Evolutionary conservation across 1,284 basidiomycete species (phyloP), one percentile per base, ranked within the genome.

Genomic region (Papiliotrema terrestris): DNA sequence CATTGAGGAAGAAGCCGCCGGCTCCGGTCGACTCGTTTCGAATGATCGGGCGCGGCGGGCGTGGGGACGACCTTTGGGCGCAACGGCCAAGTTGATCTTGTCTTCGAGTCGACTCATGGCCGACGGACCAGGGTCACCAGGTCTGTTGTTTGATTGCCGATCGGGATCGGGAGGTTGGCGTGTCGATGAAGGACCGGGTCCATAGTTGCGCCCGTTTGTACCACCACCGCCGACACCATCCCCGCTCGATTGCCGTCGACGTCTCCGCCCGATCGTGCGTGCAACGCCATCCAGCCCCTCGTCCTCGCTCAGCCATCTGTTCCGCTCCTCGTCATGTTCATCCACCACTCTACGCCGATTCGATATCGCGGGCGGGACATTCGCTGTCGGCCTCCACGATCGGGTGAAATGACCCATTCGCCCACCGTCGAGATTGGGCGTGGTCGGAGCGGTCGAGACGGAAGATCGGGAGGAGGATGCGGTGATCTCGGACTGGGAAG

Each of bases 261-360:
- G 49, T 47, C 54, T 37, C 20, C 53, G 38, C 42, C 45, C 58
- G 36, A 55, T 58, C 39, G 56, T 48, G 47, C 45, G 50, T 22
- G 45, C 44, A 14, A 45, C 52, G 8, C 60, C 60, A 20, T 54
- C 64, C 6, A 55, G 41, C 1, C 72, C 70, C 49, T 72, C 72
- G 43, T 71, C 70, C 46, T 72, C 71, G 8, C 67, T 69, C 29
- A 74, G 54, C 70, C 72, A 74, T 29, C 69, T 57, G 57, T 69
- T 62, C 23, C 45, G 39, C 15, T 62, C 66, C 19, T 54, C 60
- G 2, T 56, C 60, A 20, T 48, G 52, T 17, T 36, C 48, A 22
- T 29, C 48, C 37, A 17, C 20, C 15, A 36, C 15, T 19, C 53
- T 54, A 51, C 59, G 63, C 25, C 60, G 55, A n/a, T 52, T 35